Evolutionary conservation across 345 rosid species (phyloP), one percentile per base, ranked within the genome.

Genomic region (Punica granatum): DNA sequence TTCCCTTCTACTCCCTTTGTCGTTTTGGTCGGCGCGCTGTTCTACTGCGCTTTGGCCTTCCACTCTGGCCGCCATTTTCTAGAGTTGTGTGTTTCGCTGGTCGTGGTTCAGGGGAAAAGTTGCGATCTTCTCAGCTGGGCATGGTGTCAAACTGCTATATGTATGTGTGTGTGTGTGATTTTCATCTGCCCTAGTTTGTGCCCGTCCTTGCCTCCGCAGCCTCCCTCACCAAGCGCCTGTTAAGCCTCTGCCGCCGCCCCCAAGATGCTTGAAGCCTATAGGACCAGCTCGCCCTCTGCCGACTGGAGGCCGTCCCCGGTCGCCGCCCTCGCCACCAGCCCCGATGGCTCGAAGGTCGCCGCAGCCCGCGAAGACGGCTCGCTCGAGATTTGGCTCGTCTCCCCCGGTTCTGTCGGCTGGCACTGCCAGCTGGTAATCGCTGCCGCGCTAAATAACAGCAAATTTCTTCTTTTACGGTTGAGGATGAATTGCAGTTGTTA

Each of bases 351-450:
- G 5, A 90, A 77, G 70, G 86, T 90, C 64, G 94, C 96, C 1
- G 92, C 93, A 11, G 92, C 94, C 60, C 92, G 98, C 53, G 92
- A 90, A 63, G 96, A 90, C 70, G 92, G 97, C 71, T 86, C 98
- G 28, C 88, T 93, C 16, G 98, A 93, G 88, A 84, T 93, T 81
- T 90, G 98, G 98, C 96, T 90, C 13, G 96, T 93, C 21, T 89
- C 96, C 46, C 94, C 97, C 34, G 96, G 97, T 68, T 82, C 97
- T 54, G 86, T 89, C 54, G 94, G 97, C 63, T 93, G 98, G 98
- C 97, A 93, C 93, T 83, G 93, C 75, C 98, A 90, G 75, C 87
- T 90, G 87, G 97, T 93, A 79, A 67, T 25, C 53, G 23, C 34
- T 6, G 28, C 58, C 16, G 36, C 37, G 11, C 16, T 28, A 13